Conservation (phyloP, 202 grass and related monocot genomes). For the Digitaria exilis region DNA sequence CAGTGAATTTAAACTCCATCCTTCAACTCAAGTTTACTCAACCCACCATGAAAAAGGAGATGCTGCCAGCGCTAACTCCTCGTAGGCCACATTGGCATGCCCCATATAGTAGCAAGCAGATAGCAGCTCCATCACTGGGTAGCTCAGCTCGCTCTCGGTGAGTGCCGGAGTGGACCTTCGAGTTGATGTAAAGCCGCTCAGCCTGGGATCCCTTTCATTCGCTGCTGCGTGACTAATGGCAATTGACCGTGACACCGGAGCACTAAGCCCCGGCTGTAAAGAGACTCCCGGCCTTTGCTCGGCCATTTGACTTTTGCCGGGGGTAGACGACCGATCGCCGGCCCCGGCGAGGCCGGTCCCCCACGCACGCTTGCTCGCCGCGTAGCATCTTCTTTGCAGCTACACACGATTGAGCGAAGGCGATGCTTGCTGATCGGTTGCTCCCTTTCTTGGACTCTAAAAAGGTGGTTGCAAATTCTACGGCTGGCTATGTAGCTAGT, state of each 20-base stretch:
- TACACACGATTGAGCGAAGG: neutral
- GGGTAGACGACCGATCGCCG: neutral
- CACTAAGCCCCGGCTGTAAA: slow-evolving; percentile 42
- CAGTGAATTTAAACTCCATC: neutral
- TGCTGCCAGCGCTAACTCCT: neutral
- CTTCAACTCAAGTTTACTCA: neutral
- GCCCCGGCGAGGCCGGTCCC: neutral
- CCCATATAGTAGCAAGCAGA: too few relatives aligned
- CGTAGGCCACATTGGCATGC: slow-evolving; percentile 24
- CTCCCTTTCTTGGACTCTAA: neutral
- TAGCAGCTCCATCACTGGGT: too few relatives aligned
- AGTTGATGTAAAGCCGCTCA: slow-evolving; percentile 40
- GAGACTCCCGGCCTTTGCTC: slow-evolving; percentile 6
- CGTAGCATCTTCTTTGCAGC: slow-evolving; percentile 1
- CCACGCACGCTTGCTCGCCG: slow-evolving; percentile 11
- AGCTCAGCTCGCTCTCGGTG: neutral
- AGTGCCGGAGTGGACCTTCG: slow-evolving; percentile 32
- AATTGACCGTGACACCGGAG: slow-evolving; percentile 39
- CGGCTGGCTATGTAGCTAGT: too few relatives aligned
- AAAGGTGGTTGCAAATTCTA: neutral
- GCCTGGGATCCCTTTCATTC: slow-evolving; percentile 1
- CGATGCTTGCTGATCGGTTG: too few relatives aligned
- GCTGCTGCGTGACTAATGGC: slow-evolving; percentile 6
- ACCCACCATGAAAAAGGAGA: slow-evolving; percentile 17
- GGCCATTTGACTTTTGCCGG: slow-evolving; percentile 46